Evolutionary conservation across 1,284 basidiomycete genomes (phyloP), one percentile per base, ranked within the genome.

Genomic region (Naganishia liquefaciens): DNA sequence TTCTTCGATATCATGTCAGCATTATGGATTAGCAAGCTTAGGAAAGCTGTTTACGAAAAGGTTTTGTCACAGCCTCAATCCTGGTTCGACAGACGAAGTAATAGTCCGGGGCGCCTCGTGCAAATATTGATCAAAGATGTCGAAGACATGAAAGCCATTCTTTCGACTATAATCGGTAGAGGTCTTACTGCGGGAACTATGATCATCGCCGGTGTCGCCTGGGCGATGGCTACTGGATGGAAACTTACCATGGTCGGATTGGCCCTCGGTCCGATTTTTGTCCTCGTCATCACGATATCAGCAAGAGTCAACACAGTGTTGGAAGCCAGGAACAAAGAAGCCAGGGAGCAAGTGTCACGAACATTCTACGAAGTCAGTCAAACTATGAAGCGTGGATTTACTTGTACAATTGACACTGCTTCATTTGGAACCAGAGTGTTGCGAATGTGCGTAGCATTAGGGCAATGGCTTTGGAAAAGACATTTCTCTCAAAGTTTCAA

Each of bases 191-290:
- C 95, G 13, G 64, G 81, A 1, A 81, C 89, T 6, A 96, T 99
- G 92, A 83, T 97, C 53, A 75, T 82, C 1, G 81, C 94, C 13
- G 93, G 91, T 3, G 79, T 97, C 19, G 76, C 89, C 11, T 98
- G 94, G 94, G 91, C 95, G 0, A 81, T 97, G 74, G 84, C 85
- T 0, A 81, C 84, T 30, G 93, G 92, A 0, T 99, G 95, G 95
- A 87, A 96, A 79, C 82, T 99, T 66, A 96, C 94, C 0, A 84
- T 99, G 21, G 90, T 91, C 1, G 95, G 93, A 0, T 77, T 97
- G 39, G 92, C 88, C 0, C 84, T 97, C 39, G 90, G 85, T 0
- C 95, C 94, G 0, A 82, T 96, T 9, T 95, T 97, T 71, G 86
- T 86, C 10, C 76, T 84, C 19, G 82, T 86, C 5, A 89, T 93